Percentiles rank a stretch among this genome's conserved stretches.
Evolutionary conservation across 2,329 filamentous ascomycete species (phyloP).

Genomic region (Periconia macrospinosa): DNA sequence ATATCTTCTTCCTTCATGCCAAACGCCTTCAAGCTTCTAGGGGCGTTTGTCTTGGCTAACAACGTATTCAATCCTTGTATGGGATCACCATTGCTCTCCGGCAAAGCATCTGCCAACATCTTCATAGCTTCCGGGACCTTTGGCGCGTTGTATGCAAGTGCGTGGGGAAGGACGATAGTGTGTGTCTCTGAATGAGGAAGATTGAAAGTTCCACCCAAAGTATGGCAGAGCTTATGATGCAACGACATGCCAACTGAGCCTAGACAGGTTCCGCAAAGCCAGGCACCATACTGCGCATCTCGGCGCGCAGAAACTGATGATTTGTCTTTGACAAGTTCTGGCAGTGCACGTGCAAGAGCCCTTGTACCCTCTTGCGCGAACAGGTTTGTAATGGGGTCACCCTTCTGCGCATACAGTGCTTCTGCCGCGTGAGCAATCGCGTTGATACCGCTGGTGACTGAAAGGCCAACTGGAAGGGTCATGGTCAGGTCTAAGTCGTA

Average conservation of each 20-base stretch:
- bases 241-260: conserved; percentile 64
- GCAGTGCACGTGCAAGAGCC: conserved; percentile 57
- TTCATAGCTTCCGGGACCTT: conserved; percentile 56
- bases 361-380: conserved; percentile 61
- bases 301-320: conserved; percentile 52
- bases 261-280: conserved; percentile 64
- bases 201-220: conserved; percentile 64
- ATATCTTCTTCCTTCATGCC: conserved; percentile 64
- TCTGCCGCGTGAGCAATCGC: conserved; percentile 69
- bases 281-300: conserved; percentile 63
- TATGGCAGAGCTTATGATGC: conserved; percentile 71
- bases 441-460: conserved; percentile 63
- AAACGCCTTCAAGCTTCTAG: conserved; percentile 56
- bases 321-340: conserved; percentile 53
- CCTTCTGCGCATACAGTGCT: conserved; percentile 63
- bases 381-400: conserved; percentile 62
- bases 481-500: conserved; percentile 67
- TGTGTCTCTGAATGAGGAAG: conserved; percentile 68
- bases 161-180: conserved; percentile 64
- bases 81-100: conserved; percentile 61
- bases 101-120: conserved; percentile 56
- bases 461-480: conserved; percentile 57
- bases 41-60: conserved; percentile 56
- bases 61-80: conserved; percentile 60
- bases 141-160: conserved; percentile 64